These are phyloP conservation scores for Russula sp. DNA, from an alignment of 768 basidiomycete genomes.

Conservation along the genomic window DNA sequence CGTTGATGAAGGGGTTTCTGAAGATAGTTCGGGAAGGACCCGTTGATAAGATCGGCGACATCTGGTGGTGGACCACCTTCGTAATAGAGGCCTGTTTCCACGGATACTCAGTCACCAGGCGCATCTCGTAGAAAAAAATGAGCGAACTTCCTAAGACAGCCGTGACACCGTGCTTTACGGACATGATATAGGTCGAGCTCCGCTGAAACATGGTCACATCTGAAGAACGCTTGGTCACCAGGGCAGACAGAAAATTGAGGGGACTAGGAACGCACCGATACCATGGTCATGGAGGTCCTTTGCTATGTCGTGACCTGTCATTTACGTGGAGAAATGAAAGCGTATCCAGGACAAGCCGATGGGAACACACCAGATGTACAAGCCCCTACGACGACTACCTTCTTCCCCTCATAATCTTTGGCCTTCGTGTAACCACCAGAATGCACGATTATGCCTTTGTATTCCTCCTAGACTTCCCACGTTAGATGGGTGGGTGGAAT, in stretches of 20 bases:
- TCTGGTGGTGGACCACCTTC: slow-evolving; percentile 33
- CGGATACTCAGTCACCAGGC: neutral
- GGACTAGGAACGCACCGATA: slow-evolving; percentile 18
- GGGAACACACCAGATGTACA: slow-evolving; percentile 26
- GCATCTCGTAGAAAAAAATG: neutral
- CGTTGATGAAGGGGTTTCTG: slow-evolving; percentile 32
- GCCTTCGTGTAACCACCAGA: slow-evolving; percentile 31
- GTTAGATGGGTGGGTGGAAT: neutral
- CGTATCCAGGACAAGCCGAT: neutral
- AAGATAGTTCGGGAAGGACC: slow-evolving; percentile 33
- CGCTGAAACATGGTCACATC: slow-evolving; percentile 31
- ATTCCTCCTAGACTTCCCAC: slow-evolving; percentile 28
- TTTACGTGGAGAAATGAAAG: neutral
- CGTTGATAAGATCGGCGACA: slow-evolving; percentile 48
- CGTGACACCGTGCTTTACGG: slow-evolving; percentile 25
- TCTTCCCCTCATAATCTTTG: slow-evolving; percentile 34
- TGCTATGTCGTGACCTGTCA: slow-evolving; percentile 31
- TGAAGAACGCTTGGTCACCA: slow-evolving; percentile 4
- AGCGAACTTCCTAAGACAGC: slow-evolving; percentile 17
- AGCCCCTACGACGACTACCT: slow-evolving; percentile 38
- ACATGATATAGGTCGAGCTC: slow-evolving; percentile 35
- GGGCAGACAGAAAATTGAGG: neutral
- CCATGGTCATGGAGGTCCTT: slow-evolving; percentile 30
- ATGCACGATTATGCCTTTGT: slow-evolving; percentile 31
- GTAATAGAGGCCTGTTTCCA: slow-evolving; percentile 11